Evolutionary conservation across 129 eudicot species (phyloP).

Genomic region (Rutidosis leptorrhynchoides): DNA sequence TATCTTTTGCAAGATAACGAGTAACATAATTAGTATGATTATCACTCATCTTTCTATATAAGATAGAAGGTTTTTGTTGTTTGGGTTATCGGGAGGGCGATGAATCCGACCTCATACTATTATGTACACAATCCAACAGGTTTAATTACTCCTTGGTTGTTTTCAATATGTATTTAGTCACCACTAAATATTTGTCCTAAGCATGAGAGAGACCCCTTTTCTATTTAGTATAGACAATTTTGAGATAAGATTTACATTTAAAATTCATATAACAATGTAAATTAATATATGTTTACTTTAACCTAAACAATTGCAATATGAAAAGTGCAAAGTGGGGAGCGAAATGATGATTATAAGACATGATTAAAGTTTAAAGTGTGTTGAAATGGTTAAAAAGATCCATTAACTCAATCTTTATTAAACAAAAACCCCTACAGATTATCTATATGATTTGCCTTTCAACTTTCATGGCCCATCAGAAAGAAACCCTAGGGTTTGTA

Average conservation of each 20-base stretch:
- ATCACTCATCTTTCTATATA: too few species aligned
- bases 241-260: slow-evolving; percentile 21
- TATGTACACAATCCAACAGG: too few species aligned
- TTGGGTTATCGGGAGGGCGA: too few species aligned
- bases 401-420: slow-evolving; percentile 30
- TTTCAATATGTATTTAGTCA: background rate
- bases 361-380: slow-evolving; percentile 35
- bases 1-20: too few species aligned
- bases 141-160: too few species aligned
- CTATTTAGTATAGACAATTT: slow-evolving; percentile 3
- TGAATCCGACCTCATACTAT: too few species aligned
- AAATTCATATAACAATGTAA: slow-evolving; percentile 18
- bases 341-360: slow-evolving; percentile 34
- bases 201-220: too few species aligned
- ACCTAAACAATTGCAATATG: slow-evolving; percentile 29
- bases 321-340: slow-evolving; percentile 32
- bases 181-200: too few species aligned
- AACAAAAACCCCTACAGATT: slow-evolving; percentile 31
- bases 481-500: slow-evolving; percentile 30
- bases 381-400: slow-evolving; percentile 32
- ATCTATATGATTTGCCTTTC: slow-evolving; percentile 28
- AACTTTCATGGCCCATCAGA: slow-evolving; percentile 28
- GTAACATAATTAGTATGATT: too few species aligned
- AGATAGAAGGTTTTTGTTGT: too few species aligned
- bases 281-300: slow-evolving; percentile 20